phyloP scores from a whole-genome alignment of 345 rosid genomes.

The Eucalyptus urophylla region DNA sequence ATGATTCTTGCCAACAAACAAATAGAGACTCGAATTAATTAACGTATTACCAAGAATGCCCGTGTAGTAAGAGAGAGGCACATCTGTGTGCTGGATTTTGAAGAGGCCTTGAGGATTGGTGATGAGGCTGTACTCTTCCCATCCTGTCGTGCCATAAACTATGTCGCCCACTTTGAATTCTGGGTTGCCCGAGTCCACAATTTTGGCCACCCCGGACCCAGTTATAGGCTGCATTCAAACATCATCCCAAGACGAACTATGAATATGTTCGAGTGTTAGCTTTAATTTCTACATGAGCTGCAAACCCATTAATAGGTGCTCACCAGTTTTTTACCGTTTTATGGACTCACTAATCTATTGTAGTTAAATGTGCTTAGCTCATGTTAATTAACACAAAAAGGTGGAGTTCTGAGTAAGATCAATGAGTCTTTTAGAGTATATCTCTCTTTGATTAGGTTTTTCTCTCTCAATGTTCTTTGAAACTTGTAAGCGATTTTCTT shows the following conservation, averaged over 20 bases:
- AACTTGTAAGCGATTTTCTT: neutral
- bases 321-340: neutral
- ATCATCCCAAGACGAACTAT: neutral
- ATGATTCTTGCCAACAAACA: neutral
- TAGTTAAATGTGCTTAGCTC: neutral
- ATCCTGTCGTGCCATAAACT: conserved; percentile 42
- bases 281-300: neutral
- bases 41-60: conserved; percentile 37
- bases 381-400: neutral
- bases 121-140: conserved; percentile 54
- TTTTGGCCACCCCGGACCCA: conserved; percentile 41
- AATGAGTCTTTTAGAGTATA: neutral
- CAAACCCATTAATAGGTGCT: neutral
- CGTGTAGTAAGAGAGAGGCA: conserved; percentile 51
- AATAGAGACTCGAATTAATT: neutral
- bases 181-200: conserved; percentile 40
- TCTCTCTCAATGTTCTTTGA: neutral
- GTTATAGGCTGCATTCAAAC: conserved; percentile 21
- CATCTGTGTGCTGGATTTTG: conserved; percentile 32
- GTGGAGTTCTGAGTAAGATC: neutral
- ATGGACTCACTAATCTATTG: neutral
- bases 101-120: conserved; percentile 13
- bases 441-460: neutral
- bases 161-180: conserved; percentile 36
- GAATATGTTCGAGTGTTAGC: neutral